phyloP scores from a whole-genome alignment of 1,139 yeast species.

The Keqinozyma sinolaborantium region DNA sequence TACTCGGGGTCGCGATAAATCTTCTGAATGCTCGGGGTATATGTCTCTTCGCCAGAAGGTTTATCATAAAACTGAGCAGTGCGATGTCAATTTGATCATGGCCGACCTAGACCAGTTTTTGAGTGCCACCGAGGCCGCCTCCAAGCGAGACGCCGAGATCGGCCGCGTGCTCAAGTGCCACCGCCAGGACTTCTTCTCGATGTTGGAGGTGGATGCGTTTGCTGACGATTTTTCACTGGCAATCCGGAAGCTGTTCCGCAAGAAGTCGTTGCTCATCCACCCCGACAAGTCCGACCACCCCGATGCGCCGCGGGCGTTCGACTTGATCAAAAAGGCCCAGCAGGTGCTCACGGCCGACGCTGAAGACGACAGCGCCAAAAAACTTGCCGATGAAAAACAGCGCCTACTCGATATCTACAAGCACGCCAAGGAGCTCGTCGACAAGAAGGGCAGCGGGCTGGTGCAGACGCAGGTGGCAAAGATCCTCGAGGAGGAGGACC shows the following conservation, averaged over 20 bases:
- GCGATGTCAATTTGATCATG: conserved; percentile 9
- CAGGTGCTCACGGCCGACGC: conserved; percentile 16
- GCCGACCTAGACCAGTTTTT: conserved; percentile 29
- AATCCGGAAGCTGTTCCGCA: conserved; percentile 49
- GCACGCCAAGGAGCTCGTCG: conserved; percentile 22
- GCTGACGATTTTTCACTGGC: conserved; percentile 28
- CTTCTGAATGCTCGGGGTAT: conserved; percentile 1
- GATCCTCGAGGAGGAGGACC: conserved; percentile 32
- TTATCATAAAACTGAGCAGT: not conserved
- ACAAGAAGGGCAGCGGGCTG: conserved; percentile 4
- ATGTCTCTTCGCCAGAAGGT: not conserved
- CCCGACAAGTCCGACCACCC: conserved; percentile 62
- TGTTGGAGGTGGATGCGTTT: conserved; percentile 50
- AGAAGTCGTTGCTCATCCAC: conserved; percentile 61
- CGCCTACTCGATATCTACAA: conserved; percentile 31
- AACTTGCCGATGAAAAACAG: conserved; percentile 33
- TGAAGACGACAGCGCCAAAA: conserved; percentile 13
- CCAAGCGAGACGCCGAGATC: conserved; percentile 53
- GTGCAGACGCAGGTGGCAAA: conserved; percentile 16
- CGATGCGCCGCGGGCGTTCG: conserved; percentile 63
- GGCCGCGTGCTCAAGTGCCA: conserved; percentile 47
- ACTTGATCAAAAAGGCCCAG: conserved; percentile 41
- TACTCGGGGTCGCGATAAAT: no score
- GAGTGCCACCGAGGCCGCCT: conserved; percentile 29
- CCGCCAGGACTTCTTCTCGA: conserved; percentile 51